A percentile compares a stretch with the other conserved stretches of the same genome.
Conservation (phyloP, 2,329 filamentous ascomycete genomes). For the Alternaria gansuensis region DNA sequence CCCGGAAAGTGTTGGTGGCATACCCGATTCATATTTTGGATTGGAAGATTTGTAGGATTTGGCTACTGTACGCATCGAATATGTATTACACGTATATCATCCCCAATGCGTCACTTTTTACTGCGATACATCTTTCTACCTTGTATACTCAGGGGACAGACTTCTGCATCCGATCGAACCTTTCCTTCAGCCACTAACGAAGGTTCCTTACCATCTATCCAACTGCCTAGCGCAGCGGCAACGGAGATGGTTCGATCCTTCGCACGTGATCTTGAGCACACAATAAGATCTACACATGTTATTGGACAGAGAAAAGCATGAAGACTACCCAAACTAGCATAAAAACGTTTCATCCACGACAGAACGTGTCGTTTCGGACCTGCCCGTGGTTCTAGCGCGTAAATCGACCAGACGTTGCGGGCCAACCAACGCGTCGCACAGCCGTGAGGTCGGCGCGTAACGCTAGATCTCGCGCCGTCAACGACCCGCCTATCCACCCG, state of each 20-base stretch:
- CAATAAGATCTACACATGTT: not conserved
- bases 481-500: conserved; percentile 14
- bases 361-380: conserved; percentile 24
- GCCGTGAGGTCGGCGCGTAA: conserved; percentile 32
- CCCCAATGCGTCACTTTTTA: not conserved
- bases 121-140: not conserved
- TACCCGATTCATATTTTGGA: not conserved
- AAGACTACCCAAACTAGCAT: conserved; percentile 4
- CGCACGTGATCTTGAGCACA: conserved; percentile 7
- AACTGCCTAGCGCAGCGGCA: not conserved
- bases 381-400: conserved; percentile 22
- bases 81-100: not conserved
- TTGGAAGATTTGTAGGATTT: too few species aligned
- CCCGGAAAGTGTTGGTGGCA: not conserved
- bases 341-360: conserved; percentile 28
- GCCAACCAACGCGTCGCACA: conserved; percentile 34
- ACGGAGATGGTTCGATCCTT: not conserved
- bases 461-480: conserved; percentile 28
- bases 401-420: conserved; percentile 13
- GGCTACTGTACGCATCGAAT: not conserved
- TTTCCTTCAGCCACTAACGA: not conserved
- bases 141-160: not conserved
- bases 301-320: conserved; percentile 18
- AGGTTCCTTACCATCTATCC: not conserved
- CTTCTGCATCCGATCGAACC: not conserved